Percentiles rank a stretch among this genome's conserved stretches.
Evolutionary conservation across 257 asterid species (phyloP).

Genomic region (Craterostigma plantagineum): DNA sequence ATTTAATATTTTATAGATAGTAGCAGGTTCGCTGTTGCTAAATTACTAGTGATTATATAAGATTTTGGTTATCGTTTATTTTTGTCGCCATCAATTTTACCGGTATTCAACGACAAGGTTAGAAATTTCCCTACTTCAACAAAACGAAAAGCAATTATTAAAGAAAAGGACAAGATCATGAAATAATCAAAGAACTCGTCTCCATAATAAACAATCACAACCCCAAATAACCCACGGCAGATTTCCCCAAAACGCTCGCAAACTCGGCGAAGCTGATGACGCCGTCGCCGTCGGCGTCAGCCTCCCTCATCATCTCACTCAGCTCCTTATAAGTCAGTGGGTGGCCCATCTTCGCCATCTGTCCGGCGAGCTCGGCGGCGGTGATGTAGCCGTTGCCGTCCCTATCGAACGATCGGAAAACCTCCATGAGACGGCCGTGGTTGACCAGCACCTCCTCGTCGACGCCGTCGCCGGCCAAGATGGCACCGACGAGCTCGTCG

Average conservation of each 20-base stretch:
- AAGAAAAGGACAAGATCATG: too few relatives aligned
- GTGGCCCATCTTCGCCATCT: constrained; percentile 90
- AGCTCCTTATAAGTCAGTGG: constrained; percentile 72
- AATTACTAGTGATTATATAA: too few relatives aligned
- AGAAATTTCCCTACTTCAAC: too few relatives aligned
- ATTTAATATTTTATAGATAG: too few relatives aligned
- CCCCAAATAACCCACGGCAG: constrained; percentile 59
- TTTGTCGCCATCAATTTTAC: too few relatives aligned
- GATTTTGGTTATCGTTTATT: too few relatives aligned
- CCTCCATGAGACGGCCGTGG: constrained; percentile 53
- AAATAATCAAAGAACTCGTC: constrained; percentile 10
- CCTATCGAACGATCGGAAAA: constrained; percentile 71
- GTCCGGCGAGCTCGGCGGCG: constrained; percentile 68
- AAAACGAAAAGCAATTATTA: too few relatives aligned
- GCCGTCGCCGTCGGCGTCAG: constrained; percentile 84
- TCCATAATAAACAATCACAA: too few relatives aligned
- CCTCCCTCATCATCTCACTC: constrained; percentile 67
- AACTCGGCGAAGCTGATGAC: constrained; percentile 60
- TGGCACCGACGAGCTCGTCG: constrained; percentile 51
- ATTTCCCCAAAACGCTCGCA: constrained; percentile 48
- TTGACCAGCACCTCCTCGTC: constrained; percentile 41
- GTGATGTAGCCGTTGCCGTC: constrained; percentile 88
- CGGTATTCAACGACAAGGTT: too few relatives aligned
- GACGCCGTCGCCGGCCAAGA: constrained; percentile 48
- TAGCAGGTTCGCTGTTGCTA: too few relatives aligned